Evolutionary conservation across 495 filamentous ascomycete species (phyloP).

Genomic region (Recurvomyces mirabilis): DNA sequence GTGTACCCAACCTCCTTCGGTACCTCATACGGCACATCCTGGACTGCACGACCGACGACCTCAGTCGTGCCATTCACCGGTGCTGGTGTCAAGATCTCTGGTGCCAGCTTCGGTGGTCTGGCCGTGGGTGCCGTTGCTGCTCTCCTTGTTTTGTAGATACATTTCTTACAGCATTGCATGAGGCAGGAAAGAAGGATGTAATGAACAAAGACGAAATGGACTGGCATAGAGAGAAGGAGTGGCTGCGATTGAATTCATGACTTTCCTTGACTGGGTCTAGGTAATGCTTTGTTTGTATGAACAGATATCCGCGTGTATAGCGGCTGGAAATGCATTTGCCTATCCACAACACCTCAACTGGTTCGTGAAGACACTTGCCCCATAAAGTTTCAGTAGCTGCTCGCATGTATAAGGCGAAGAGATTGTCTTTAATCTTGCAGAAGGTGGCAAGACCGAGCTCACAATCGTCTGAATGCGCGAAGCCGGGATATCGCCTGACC

Average conservation of each 20-base stretch:
- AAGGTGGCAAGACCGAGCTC: no score
- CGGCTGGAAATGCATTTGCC: no score
- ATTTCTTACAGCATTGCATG: not conserved
- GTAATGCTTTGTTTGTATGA: no score
- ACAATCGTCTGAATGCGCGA: no score
- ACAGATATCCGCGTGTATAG: no score
- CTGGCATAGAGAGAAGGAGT: not conserved
- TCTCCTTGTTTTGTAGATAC: conserved; percentile 28
- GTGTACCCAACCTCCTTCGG: conserved; percentile 15
- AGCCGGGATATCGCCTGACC: no score
- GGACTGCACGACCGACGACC: conserved; percentile 3
- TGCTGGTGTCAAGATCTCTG: conserved; percentile 20
- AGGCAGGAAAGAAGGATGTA: not conserved
- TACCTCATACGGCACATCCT: conserved; percentile 12
- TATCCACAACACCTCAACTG: no score
- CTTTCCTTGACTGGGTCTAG: conserved; percentile 10
- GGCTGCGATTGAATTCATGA: conserved; percentile 7
- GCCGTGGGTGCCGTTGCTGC: conserved; percentile 23
- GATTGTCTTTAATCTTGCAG: no score
- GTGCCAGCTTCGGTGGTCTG: conserved; percentile 10
- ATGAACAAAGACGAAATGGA: not conserved
- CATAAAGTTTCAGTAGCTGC: no score
- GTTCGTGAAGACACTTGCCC: no score
- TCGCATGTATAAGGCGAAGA: no score
- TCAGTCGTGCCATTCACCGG: conserved; percentile 23